Base-by-base conservation (phyloP, 169 alveolate genomes). In the Eimeria acervulina region DNA sequence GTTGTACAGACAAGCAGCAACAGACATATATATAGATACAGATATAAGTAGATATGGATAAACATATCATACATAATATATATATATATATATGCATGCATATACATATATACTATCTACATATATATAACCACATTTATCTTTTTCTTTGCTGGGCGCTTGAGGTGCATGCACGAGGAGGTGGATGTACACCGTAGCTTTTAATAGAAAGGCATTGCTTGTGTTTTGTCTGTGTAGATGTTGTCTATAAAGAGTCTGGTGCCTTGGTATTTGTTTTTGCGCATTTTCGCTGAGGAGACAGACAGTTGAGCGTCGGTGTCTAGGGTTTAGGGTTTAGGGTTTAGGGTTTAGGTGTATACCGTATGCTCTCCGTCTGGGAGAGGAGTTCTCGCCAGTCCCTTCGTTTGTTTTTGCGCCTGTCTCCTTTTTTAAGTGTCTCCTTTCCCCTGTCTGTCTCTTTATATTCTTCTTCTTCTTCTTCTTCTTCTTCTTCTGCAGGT, bases 401-500 rank as follows among this genome's bases (percentile, higher is more conserved):
- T 17, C 47, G 89, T 40, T 33, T 13, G 33, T 40, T 76, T 31
- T 21, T 13, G 8, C 31, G 6, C 4, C 78, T 66, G 36, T 66
- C 36, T 66, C 36, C 28, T 36, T 36, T 36, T 13, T 31, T 40
- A 76, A 26, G 87, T 36, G 87, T 23, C 59, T 44, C 87, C 31
- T 44, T 23, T 40, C 1, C 52, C 7, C 52, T 31, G n/a, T 7
- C 12, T 12, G 12, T 47, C 12, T 47, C 36, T 26, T 47, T 47
- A 47, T 47, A 12, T 17, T 1, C 59, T 17, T 38, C 31, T 36
- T 31, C 51, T 51, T 63, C 66, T 55, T 10, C 66, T 55, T 55
- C 66, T 55, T 55, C 66, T 55, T 55, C 66, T 55, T 55, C 66
- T 36, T 81, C 90, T 17, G 72, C 90, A 8, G 90, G 90, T 7